phyloP scores from a whole-genome alignment of 208 protist genomes.

The Trypanosoma avium region DNA sequence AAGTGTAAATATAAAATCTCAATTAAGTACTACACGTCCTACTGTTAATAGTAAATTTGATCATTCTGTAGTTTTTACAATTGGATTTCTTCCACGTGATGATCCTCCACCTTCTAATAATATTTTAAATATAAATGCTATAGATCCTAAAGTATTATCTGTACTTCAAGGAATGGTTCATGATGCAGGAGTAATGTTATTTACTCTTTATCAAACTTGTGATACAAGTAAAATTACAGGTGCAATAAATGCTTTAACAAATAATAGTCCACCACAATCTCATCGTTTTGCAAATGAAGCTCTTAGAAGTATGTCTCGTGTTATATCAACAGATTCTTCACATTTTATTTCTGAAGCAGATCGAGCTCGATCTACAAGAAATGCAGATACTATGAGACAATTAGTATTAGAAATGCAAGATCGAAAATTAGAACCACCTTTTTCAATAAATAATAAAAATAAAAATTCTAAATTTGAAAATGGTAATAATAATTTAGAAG shows the following conservation, averaged over 20 bases:
- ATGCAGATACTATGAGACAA: slow-evolving; percentile 79
- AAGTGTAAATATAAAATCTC: slow-evolving; percentile 76
- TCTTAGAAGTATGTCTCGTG: slow-evolving; percentile 77
- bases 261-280: slow-evolving; percentile 49
- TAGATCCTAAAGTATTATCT: slow-evolving; percentile 31
- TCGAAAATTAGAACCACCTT: slow-evolving; percentile 46
- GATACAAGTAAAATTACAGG: slow-evolving; percentile 61
- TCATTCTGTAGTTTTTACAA: slow-evolving; percentile 69
- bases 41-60: slow-evolving; percentile 80
- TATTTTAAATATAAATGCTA: slow-evolving; percentile 24
- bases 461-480: background rate
- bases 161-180: slow-evolving; percentile 72
- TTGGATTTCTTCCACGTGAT: slow-evolving; percentile 42
- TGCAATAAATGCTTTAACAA: slow-evolving; percentile 47
- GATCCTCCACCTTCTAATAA: slow-evolving; percentile 36
- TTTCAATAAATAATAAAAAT: slow-evolving; percentile 19
- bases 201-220: slow-evolving; percentile 62
- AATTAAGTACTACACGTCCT: slow-evolving; percentile 69
- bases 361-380: slow-evolving; percentile 66
- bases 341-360: slow-evolving; percentile 74
- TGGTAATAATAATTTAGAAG: background rate
- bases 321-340: slow-evolving; percentile 60
- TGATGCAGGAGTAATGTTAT: slow-evolving; percentile 79
- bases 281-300: slow-evolving; percentile 75
- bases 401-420: slow-evolving; percentile 79